Conservation (phyloP, 371 early-diverging fungal genomes). For the Mucor plumbeus region DNA sequence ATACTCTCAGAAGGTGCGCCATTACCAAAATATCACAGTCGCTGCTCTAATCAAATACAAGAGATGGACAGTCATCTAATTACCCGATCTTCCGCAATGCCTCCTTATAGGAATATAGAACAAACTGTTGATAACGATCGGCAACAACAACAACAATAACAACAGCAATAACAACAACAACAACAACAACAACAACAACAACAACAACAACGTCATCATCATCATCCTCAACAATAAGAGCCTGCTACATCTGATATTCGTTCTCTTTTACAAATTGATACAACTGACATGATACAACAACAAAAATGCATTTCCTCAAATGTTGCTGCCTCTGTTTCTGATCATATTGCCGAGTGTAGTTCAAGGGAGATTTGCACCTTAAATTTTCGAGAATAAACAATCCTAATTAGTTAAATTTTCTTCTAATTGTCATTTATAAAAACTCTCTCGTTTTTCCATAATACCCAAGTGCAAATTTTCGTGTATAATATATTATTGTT, state of each 20-base stretch:
- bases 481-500: background rate
- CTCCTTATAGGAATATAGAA: background rate
- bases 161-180: no score
- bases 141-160: background rate
- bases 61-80: background rate
- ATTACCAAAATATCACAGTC: background rate
- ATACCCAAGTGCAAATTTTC: background rate
- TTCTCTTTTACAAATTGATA: background rate
- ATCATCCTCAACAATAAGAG: no score
- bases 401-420: background rate
- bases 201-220: no score
- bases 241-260: background rate
- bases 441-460: background rate
- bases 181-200: background rate
- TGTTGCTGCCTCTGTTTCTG: background rate
- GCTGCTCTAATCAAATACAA: background rate
- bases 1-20: background rate
- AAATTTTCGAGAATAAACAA: background rate
- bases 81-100: background rate
- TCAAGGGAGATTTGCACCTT: background rate
- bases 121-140: background rate
- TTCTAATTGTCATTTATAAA: background rate
- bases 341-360: background rate
- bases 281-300: no score
- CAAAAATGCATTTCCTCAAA: no score